Conservation (phyloP, 345 rosid genomes). For the Gossypium herbaceum region DNA sequence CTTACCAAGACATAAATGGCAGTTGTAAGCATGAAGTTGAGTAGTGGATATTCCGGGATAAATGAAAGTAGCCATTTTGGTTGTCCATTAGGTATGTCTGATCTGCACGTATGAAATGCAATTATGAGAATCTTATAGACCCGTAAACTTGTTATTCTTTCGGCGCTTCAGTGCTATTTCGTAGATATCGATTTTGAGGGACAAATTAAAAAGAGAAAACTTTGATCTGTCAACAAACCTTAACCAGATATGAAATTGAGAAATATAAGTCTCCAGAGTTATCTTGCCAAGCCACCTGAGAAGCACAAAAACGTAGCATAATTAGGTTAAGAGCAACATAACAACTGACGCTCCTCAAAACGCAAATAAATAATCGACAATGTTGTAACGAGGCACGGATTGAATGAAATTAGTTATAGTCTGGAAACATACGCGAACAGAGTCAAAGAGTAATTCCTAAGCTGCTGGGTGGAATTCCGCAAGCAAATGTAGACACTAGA, state of each 20-base stretch:
- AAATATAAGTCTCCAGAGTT: conserved; percentile 90
- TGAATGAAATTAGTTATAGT: conserved; percentile 16
- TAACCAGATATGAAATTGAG: conserved; percentile 97
- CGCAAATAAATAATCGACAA: background rate
- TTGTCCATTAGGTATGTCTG: conserved; percentile 83
- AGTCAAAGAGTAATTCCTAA: conserved; percentile 66
- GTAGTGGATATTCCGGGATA: conserved; percentile 87
- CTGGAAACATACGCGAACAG: conserved; percentile 67
- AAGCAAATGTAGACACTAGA: conserved; percentile 85
- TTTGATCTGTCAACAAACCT: conserved; percentile 47
- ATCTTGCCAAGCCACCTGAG: conserved; percentile 94
- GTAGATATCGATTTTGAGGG: background rate
- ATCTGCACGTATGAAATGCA: conserved; percentile 43
- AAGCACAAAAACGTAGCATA: conserved; percentile 13
- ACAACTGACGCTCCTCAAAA: background rate
- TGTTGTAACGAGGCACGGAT: background rate
- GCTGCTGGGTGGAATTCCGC: conserved; percentile 83
- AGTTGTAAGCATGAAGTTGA: conserved; percentile 93
- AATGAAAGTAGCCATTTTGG: conserved; percentile 97
- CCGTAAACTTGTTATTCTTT: background rate
- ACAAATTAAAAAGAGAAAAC: background rate
- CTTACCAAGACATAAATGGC: conserved; percentile 77
- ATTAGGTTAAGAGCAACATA: conserved; percentile 21
- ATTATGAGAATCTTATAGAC: background rate
- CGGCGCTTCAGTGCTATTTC: background rate